Base-by-base conservation (phyloP, 106 monocot genomes). In the Chionographis japonica region DNA sequence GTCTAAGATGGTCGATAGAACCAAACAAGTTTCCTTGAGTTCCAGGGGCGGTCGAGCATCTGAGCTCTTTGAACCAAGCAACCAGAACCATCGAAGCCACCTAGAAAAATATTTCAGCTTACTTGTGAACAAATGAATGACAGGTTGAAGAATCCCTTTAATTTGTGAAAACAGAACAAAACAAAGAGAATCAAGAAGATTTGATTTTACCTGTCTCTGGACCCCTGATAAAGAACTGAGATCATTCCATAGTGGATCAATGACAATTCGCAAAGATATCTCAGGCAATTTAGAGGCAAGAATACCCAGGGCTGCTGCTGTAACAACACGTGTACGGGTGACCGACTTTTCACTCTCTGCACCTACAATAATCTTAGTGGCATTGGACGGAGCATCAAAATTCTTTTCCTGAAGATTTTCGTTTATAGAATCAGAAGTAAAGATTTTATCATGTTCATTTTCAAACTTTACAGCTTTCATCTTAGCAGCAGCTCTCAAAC, bases 401-500 rank as follows among this genome's bases (percentile, higher is more conserved):
- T 54, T 80, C 49, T 72, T 82, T 66, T 79, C 84, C 19, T 73
- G 85, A 20, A 40, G 51, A 68, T 43, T 73, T 68, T 73, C 93
- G 42, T 70, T 76, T 12, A 79, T 61, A 53, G 74, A 65, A 82
- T 67, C 69, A 81, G 66, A 75, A 56, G 56, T n/a, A 50, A 50
- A 52, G 19, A 55, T 70, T 67, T 57, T 64, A 62, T 66, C 50
- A 63, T 17, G 68, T 63, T 90, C 82, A 71, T 81, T 80, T 58
- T 97, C 91, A 73, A 74, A 77, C 66, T 77, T 84, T 37, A 67
- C 79, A 79, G 80, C 81, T 81, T 74, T 80, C 82, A 97, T 89
- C 63, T 97, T 97, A 42, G 97, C 97, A 72, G 86, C 95, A 74
- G 92, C 97, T 81, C 80, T 97, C 54, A 76, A 89, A 63, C 75